Evolutionary conservation across 192 early-diverging fungal species (phyloP).

Genomic region (Coemansia aciculifera): DNA sequence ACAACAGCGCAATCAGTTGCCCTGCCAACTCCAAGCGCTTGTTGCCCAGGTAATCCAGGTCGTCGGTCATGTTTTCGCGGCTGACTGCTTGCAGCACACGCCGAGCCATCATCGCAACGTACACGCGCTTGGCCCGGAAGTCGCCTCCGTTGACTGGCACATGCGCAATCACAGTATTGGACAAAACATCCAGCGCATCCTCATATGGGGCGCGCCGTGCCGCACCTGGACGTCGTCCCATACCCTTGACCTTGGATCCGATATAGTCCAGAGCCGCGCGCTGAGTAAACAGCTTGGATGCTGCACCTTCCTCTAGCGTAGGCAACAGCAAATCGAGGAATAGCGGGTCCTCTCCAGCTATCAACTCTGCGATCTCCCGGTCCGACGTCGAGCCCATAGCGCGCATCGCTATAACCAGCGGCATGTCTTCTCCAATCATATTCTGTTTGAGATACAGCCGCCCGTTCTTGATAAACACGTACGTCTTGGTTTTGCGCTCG

Average conservation of each 20-base stretch:
- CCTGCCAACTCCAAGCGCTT: constrained; percentile 98
- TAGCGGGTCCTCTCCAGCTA: constrained; percentile 94
- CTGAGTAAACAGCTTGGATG: constrained; percentile 88
- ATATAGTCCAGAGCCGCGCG: constrained; percentile 95
- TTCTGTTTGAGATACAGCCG: constrained; percentile 84
- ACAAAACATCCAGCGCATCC: constrained; percentile 88
- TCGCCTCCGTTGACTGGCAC: constrained; percentile 87
- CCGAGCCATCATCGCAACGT: constrained; percentile 98
- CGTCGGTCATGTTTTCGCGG: constrained; percentile 88
- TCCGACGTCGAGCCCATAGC: constrained; percentile 92
- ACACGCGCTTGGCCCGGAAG: constrained; percentile 93
- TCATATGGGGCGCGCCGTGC: constrained; percentile 76
- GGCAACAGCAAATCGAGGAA: constrained; percentile 97
- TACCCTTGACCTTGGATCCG: constrained; percentile 74
- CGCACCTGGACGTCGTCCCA: constrained; percentile 71
- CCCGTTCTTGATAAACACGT: constrained; percentile 67
- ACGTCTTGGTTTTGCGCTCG: constrained; percentile 92
- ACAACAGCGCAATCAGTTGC: constrained; percentile 85
- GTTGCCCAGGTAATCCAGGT: constrained; percentile 99
- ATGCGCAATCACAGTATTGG: constrained; percentile 84
- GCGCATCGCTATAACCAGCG: constrained; percentile 91
- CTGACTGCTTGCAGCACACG: constrained; percentile 81
- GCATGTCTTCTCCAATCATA: constrained; percentile 89
- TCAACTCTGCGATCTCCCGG: constrained; percentile 90
- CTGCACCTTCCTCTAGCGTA: constrained; percentile 89